phyloP scores from a whole-genome alignment of 257 asterid species.

The Scutellaria galericulata region DNA sequence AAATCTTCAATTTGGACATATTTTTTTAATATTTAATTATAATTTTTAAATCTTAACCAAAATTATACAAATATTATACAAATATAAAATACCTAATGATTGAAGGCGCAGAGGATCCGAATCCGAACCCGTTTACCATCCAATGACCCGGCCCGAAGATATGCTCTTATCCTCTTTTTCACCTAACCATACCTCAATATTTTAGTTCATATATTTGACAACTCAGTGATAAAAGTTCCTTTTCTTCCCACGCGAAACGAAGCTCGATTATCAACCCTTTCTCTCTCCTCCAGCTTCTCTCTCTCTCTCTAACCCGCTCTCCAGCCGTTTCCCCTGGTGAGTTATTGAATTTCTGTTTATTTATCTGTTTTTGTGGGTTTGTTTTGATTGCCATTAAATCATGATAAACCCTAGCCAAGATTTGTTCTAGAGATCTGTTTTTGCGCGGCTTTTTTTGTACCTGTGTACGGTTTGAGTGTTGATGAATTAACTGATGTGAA shows the following conservation, averaged over 20 bases:
- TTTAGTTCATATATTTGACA: constrained; percentile 30
- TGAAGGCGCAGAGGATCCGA: constrained; percentile 22
- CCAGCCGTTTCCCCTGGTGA: constrained; percentile 43
- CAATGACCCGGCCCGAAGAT: constrained; percentile 30
- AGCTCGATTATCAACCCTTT: neutral
- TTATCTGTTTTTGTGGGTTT: neutral
- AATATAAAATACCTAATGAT: constrained; percentile 19
- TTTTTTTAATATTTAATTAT: too few species aligned
- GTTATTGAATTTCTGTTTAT: constrained; percentile 22
- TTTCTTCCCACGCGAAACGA: constrained; percentile 25
- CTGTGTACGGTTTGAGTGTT: neutral
- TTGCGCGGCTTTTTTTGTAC: neutral
- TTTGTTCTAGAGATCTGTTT: constrained; percentile 30
- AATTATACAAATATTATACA: too few species aligned
- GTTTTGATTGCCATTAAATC: constrained; percentile 19
- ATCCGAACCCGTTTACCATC: constrained; percentile 36
- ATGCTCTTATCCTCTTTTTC: constrained; percentile 56
- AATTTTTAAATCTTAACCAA: too few species aligned
- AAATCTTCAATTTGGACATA: too few species aligned
- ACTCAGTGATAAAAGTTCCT: constrained; percentile 30
- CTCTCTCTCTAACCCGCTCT: neutral
- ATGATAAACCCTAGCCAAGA: constrained; percentile 47
- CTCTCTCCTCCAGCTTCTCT: constrained; percentile 5
- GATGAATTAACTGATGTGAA: constrained; percentile 20
- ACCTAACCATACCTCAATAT: constrained; percentile 27